These are phyloP conservation scores for Allantophomopsis lycopodina DNA, from an alignment of 2,329 filamentous ascomycete genomes.

Conservation along the genomic window DNA sequence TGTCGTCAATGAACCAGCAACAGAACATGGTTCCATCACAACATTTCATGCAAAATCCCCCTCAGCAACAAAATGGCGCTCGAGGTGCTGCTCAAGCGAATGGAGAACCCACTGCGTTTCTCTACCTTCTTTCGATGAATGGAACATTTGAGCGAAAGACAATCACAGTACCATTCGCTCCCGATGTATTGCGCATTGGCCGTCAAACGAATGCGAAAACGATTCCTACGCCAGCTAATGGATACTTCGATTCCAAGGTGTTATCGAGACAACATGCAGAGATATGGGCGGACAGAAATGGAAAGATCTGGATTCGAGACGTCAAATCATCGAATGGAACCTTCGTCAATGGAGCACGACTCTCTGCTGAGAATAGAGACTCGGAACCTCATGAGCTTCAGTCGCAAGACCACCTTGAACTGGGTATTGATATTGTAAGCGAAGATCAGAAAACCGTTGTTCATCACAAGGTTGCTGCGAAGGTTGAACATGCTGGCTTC, in stretches of 20 bases:
- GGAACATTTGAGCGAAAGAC: slow-evolving; percentile 96
- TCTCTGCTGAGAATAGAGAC: slow-evolving; percentile 90
- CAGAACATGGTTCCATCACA: slow-evolving; percentile 53
- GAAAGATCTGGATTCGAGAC: slow-evolving; percentile 91
- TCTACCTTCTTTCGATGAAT: slow-evolving; percentile 82
- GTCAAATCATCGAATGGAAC: slow-evolving; percentile 98
- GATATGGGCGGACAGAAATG: slow-evolving; percentile 74
- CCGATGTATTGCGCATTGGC: slow-evolving; percentile 89
- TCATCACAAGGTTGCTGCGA: slow-evolving; percentile 94
- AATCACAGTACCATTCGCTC: slow-evolving; percentile 81
- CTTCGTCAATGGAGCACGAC: slow-evolving; percentile 82
- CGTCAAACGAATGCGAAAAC: slow-evolving; percentile 97
- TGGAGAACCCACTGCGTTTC: slow-evolving; percentile 55
- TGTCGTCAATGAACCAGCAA: slow-evolving; percentile 44
- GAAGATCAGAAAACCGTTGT: slow-evolving; percentile 98
- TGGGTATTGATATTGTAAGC: slow-evolving; percentile 96
- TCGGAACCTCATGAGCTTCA: slow-evolving; percentile 90
- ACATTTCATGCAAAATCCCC: slow-evolving; percentile 46
- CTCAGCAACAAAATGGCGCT: slow-evolving; percentile 42
- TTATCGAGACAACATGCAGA: slow-evolving; percentile 93
- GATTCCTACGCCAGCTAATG: slow-evolving; percentile 77
- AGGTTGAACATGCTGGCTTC: slow-evolving; percentile 89
- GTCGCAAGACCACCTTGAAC: slow-evolving; percentile 80
- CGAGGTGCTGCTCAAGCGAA: slow-evolving; percentile 20
- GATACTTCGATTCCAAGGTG: slow-evolving; percentile 97